Evolutionary conservation across 2,329 filamentous ascomycete genomes (phyloP).

Genomic region (Juglanconis juglandina): DNA sequence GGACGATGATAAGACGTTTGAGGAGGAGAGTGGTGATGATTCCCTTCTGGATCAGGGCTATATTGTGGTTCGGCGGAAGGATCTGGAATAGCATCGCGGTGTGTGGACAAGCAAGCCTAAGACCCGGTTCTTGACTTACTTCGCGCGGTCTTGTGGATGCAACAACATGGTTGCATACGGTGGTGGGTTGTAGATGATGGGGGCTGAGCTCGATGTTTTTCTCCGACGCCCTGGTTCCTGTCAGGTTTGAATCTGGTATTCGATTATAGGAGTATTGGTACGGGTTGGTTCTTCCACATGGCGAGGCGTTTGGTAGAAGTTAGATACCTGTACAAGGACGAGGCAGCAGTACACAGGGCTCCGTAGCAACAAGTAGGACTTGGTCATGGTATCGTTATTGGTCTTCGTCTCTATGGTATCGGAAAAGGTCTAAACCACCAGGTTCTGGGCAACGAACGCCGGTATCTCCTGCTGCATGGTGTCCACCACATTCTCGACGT

Average conservation of each 20-base stretch:
- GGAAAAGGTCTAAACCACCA: neutral
- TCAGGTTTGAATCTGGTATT: neutral
- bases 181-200: neutral
- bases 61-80: slow-evolving; percentile 49
- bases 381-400: neutral
- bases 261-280: neutral
- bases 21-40: slow-evolving; percentile 49
- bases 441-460: slow-evolving; percentile 33
- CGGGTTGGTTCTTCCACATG: neutral
- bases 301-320: neutral
- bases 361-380: neutral
- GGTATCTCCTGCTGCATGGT: slow-evolving; percentile 79
- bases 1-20: slow-evolving; percentile 40
- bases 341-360: neutral
- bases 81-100: slow-evolving; percentile 39
- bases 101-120: no score
- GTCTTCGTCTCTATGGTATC: slow-evolving; percentile 1
- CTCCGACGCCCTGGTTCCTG: neutral
- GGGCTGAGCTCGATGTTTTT: neutral
- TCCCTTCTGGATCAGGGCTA: slow-evolving; percentile 49
- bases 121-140: no score
- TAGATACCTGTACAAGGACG: neutral
- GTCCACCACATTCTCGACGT: slow-evolving; percentile 83
- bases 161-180: slow-evolving; percentile 13
- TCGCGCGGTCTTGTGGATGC: no score